A percentile compares a stretch with the other conserved stretches of the same genome.
phyloP scores from a whole-genome alignment of 805 yeast genomes.

The Suhomyces prunicola region DNA sequence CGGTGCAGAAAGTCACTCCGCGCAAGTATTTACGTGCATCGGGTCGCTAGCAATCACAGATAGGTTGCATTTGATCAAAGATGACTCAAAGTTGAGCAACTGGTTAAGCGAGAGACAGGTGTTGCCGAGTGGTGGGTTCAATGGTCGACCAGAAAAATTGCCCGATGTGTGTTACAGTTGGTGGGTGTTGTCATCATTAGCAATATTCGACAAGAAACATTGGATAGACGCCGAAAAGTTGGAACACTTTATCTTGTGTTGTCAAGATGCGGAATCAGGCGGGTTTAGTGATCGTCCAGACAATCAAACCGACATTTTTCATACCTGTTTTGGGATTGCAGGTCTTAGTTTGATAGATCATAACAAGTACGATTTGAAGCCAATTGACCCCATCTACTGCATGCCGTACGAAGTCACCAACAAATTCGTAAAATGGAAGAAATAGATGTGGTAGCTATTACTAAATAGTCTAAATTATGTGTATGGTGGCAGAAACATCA shows the following conservation, averaged over 20 bases:
- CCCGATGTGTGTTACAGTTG: constrained; percentile 98
- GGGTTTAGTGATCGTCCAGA: constrained; percentile 93
- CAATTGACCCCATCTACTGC: constrained; percentile 84
- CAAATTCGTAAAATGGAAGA: constrained; percentile 26
- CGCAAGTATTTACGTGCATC: constrained; percentile 83
- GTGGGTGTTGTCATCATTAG: constrained; percentile 88
- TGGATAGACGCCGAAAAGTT: constrained; percentile 75
- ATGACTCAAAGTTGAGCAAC: constrained; percentile 56
- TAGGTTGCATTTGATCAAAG: constrained; percentile 45
- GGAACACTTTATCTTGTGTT: constrained; percentile 60
- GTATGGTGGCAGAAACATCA: not conserved
- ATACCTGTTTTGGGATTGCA: constrained; percentile 85
- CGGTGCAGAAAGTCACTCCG: constrained; percentile 94
- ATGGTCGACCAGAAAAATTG: constrained; percentile 92
- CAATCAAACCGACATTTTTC: constrained; percentile 89
- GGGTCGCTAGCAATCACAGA: constrained; percentile 74
- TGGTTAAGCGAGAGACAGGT: constrained; percentile 94
- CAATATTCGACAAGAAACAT: constrained; percentile 60
- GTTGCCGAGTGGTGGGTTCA: constrained; percentile 75
- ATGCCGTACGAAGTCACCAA: constrained; percentile 56
- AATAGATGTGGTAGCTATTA: not conserved
- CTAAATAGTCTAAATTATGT: not conserved
- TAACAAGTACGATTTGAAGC: constrained; percentile 47
- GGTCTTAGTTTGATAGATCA: constrained; percentile 77
- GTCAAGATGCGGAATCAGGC: constrained; percentile 78